Evolutionary conservation across 164 flowering plant genomes (phyloP).

Genomic region (Dillenia turbinata): DNA sequence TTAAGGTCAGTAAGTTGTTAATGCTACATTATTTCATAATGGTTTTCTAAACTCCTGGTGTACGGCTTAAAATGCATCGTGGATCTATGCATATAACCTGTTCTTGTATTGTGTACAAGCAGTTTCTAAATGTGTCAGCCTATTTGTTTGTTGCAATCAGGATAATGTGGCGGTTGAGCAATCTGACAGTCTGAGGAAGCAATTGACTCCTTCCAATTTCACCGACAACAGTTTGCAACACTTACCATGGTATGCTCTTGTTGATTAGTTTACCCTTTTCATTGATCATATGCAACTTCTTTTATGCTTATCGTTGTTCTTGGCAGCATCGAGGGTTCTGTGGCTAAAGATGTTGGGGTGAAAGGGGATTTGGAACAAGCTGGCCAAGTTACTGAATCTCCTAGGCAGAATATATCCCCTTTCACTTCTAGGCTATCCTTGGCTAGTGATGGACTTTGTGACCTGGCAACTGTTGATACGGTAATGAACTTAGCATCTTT

Average conservation of each 20-base stretch:
- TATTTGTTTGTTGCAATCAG: constrained; percentile 23
- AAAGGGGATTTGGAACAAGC: too few relatives aligned
- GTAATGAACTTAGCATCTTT: too few relatives aligned
- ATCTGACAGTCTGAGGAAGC: constrained; percentile 20
- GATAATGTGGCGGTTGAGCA: constrained; percentile 29
- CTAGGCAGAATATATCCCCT: too few relatives aligned
- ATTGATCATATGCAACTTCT: not conserved
- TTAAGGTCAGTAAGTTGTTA: constrained; percentile 42
- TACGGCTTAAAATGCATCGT: not conserved
- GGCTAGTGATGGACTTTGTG: too few relatives aligned
- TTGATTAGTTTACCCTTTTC: not conserved
- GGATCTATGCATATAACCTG: too few relatives aligned
- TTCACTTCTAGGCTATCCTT: too few relatives aligned
- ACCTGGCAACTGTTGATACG: too few relatives aligned
- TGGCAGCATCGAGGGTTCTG: too few relatives aligned
- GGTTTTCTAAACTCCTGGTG: not conserved
- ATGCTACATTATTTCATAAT: not conserved
- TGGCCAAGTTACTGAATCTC: too few relatives aligned
- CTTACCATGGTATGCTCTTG: constrained; percentile 33
- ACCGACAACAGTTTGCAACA: constrained; percentile 29
- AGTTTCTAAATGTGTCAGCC: not conserved
- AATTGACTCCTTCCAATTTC: constrained; percentile 22
- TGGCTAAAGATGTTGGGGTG: too few relatives aligned
- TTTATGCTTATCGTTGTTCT: too few relatives aligned
- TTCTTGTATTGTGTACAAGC: too few relatives aligned